Evolutionary conservation across 2,329 filamentous ascomycete species (phyloP).

Genomic region (Talaromyces islandicus): DNA sequence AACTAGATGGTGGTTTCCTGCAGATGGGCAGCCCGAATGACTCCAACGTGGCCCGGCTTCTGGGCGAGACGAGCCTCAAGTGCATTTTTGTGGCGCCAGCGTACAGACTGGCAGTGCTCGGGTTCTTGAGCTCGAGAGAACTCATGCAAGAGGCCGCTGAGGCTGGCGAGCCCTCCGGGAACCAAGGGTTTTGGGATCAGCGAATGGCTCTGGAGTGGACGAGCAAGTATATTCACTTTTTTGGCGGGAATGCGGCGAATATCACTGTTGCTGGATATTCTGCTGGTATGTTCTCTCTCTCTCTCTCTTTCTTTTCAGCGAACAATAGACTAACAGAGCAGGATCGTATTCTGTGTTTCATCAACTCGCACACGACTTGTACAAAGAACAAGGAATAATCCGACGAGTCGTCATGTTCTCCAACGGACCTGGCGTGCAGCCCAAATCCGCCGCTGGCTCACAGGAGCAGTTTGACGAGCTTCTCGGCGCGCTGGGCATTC

Average conservation of each 20-base stretch:
- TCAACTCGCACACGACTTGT: slow-evolving; percentile 52
- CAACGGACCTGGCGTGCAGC: slow-evolving; percentile 49
- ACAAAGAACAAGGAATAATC: slow-evolving; percentile 42
- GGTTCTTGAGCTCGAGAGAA: slow-evolving; percentile 49
- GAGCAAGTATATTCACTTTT: slow-evolving; percentile 44
- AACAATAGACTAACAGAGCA: slow-evolving; percentile 12
- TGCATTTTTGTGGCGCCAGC: slow-evolving; percentile 51
- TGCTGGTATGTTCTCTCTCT: slow-evolving; percentile 35
- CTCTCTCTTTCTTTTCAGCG: neutral
- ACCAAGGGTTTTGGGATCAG: slow-evolving; percentile 55
- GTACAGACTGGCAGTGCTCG: slow-evolving; percentile 52
- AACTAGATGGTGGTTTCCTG: slow-evolving; percentile 50
- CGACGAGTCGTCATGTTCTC: slow-evolving; percentile 49
- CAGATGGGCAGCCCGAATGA: slow-evolving; percentile 51
- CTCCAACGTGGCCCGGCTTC: slow-evolving; percentile 38
- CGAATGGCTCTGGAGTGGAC: slow-evolving; percentile 53
- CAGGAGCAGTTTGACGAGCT: slow-evolving; percentile 50
- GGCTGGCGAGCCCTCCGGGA: slow-evolving; percentile 35
- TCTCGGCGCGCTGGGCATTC: slow-evolving; percentile 39
- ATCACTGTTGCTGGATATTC: slow-evolving; percentile 53
- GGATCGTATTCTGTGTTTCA: slow-evolving; percentile 52
- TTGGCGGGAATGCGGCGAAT: slow-evolving; percentile 45
- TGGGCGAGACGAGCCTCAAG: slow-evolving; percentile 45
- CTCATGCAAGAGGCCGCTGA: slow-evolving; percentile 37
- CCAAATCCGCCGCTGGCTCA: slow-evolving; percentile 41